These are phyloP conservation scores for Coemansia sp. DNA, from an alignment of 371 early-diverging fungal genomes.

Conservation along the genomic window DNA sequence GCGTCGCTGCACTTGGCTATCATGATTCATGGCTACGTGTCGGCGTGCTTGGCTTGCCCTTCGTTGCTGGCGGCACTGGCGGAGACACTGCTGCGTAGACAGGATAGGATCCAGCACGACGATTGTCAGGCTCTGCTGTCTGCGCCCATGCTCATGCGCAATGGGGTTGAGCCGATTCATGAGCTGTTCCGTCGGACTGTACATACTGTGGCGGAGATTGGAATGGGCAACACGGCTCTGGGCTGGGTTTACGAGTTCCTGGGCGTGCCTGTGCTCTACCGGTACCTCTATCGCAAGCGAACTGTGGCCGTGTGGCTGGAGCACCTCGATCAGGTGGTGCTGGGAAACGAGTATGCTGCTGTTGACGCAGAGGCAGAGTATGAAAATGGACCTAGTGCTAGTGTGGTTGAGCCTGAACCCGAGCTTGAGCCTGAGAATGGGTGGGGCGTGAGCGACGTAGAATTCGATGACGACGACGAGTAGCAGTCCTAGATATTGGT, in stretches of 20 bases:
- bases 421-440: no score
- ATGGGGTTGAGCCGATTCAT: not conserved
- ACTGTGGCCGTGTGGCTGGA: slow-evolving; percentile 10
- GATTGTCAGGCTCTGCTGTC: not conserved
- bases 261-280: slow-evolving; percentile 19
- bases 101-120: not conserved
- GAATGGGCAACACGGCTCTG: slow-evolving; percentile 17
- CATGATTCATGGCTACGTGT: slow-evolving; percentile 13
- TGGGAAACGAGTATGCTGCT: not conserved
- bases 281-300: no score
- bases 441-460: no score
- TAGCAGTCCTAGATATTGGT: no score
- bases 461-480: no score
- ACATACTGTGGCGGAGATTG: slow-evolving; percentile 9
- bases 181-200: slow-evolving; percentile 26
- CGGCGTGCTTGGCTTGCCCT: slow-evolving; percentile 7
- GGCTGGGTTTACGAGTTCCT: slow-evolving; percentile 27
- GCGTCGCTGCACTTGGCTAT: slow-evolving; percentile 26
- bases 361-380: no score
- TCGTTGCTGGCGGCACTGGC: not conserved
- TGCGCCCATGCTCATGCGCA: not conserved
- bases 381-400: no score
- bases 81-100: no score
- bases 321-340: slow-evolving; percentile 23
- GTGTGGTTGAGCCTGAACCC: no score